Evolutionary conservation across 176 grass and related monocot genomes (phyloP), one percentile per base, ranked within the genome.

Genomic region (Cenchrus purpureus): DNA sequence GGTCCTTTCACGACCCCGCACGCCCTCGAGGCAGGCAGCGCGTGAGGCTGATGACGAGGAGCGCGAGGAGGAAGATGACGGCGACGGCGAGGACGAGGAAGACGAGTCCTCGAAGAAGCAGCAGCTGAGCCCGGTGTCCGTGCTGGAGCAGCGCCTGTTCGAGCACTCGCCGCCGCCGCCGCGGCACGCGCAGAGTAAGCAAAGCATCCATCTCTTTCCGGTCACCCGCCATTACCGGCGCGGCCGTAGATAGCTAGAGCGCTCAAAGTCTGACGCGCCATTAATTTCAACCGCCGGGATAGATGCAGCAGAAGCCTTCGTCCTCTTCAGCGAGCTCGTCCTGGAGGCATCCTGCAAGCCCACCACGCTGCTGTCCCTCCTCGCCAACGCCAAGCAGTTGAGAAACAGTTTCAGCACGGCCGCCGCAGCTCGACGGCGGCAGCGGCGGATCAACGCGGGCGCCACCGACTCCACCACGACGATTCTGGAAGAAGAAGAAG

Each of bases 91-190:
- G 15, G 78, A 54, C 9, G 65, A 55, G 45, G 84, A 83, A 83
- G 13, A 53, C 19, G 55, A 55, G 45, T 62, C 58, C 19, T 65
- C 60, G 3, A 66, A 45, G 25, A 88, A 88, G 78, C 86, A 83
- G 68, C 83, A 83, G 68, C 83, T 86, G 11, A 92, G 90, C 73
- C 86, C 86, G 7, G 86, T 86, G 4, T 92, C 90, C 48, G 90
- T 89, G 53, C 62, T 89, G 50, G 86, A 89, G 58, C 86, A 69
- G 14, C 25, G 19, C 16, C 20, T 25, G 17, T 86, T 77, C 51
- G 79, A 92, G 42, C 68, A 60, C 11, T 28, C 46, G 31, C 25
- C 71, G 10, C 29, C 77, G 4, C 51, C 70, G 15, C 70, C 63
- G 20, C 46, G 13, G 22, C 80, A 91, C 49, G 20, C 8, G 4